Evolutionary conservation across 2,329 filamentous ascomycete genomes (phyloP), one percentile per base, ranked within the genome.

Genomic region (Fusarium sp.): DNA sequence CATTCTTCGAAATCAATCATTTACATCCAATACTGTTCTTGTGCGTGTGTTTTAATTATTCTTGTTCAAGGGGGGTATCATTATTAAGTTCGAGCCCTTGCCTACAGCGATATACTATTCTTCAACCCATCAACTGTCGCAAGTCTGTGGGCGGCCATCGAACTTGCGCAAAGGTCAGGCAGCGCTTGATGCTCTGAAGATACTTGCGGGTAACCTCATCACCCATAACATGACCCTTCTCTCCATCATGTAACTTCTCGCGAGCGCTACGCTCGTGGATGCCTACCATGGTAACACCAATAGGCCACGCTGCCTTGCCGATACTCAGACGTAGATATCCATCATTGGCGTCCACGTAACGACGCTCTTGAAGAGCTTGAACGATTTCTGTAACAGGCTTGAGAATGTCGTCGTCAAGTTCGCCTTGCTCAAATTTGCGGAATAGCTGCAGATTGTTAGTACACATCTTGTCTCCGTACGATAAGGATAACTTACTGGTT

Each of bases 271-370:
- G 91, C 86, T 98, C 96, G 88, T 99, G 96, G 77, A 99, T 99
- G 86, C 96, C 96, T 78, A 99, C 96, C 96, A 98, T 99, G 81
- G 96, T 99, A 42, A 99, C 96, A 83, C 96, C 96, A 78, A 99
- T 99, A 29, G 96, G 96, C 96, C 96, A 99, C 21, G 96, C 96
- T 75, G 94, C 95, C 84, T 97, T 97, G 73, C 94, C 94, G 78
- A 99, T 99, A 80, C 94, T 97, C 60, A 99, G 86, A 59, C 94
- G 88, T 68, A 99, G 85, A 81, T 99, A 99, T 1, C 94, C 95
- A 80, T 99, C 94, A 80, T 98, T 98, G 38, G 96, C 96, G 82
- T 98, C 93, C 51, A 99, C 95, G 79, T 99, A 99, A 71, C 94
- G 90, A 66, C 94, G 89, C 79, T 94, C 91, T 82, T 99, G 96